Evolutionary conservation across 441 rosid species (phyloP).

Genomic region (Geranium incanum): DNA sequence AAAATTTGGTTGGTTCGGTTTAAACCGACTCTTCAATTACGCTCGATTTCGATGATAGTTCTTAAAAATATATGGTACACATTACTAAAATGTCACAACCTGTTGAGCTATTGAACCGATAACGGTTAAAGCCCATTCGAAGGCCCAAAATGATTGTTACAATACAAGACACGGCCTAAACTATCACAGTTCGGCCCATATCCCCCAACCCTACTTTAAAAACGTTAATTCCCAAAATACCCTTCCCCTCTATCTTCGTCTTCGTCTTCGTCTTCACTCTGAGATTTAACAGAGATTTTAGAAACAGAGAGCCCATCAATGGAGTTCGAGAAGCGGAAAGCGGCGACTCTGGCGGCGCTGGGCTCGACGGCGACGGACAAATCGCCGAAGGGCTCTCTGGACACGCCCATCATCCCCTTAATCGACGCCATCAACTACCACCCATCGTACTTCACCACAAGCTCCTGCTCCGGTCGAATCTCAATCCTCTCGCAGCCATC

Average conservation of each 20-base stretch:
- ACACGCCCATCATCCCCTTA: slow-evolving; percentile 67
- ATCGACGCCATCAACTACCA: slow-evolving; percentile 60
- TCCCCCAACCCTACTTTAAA: neutral
- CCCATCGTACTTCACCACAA: slow-evolving; percentile 76
- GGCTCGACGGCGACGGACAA: slow-evolving; percentile 53
- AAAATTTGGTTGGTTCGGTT: too few species aligned
- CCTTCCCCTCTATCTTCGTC: neutral
- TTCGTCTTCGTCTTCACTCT: neutral
- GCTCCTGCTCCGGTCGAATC: slow-evolving; percentile 92
- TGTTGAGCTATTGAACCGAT: too few species aligned
- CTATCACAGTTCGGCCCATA: neutral
- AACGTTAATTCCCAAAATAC: neutral
- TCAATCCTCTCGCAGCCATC: slow-evolving; percentile 70
- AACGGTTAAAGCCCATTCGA: too few species aligned
- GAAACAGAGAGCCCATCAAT: slow-evolving; percentile 18
- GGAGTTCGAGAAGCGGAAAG: slow-evolving; percentile 79
- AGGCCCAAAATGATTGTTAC: too few species aligned
- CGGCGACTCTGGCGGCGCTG: slow-evolving; percentile 51
- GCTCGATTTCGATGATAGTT: too few species aligned
- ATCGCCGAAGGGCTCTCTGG: slow-evolving; percentile 76
- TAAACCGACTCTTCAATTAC: too few species aligned
- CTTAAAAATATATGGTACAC: too few species aligned
- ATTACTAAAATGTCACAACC: too few species aligned
- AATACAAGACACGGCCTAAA: neutral
- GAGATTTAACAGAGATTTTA: neutral